Percentiles rank a stretch among this genome's conserved stretches.
These are phyloP conservation scores for Chalciporus sphaerocephalus DNA, from an alignment of 768 basidiomycete genomes.

Conservation along the genomic window DNA sequence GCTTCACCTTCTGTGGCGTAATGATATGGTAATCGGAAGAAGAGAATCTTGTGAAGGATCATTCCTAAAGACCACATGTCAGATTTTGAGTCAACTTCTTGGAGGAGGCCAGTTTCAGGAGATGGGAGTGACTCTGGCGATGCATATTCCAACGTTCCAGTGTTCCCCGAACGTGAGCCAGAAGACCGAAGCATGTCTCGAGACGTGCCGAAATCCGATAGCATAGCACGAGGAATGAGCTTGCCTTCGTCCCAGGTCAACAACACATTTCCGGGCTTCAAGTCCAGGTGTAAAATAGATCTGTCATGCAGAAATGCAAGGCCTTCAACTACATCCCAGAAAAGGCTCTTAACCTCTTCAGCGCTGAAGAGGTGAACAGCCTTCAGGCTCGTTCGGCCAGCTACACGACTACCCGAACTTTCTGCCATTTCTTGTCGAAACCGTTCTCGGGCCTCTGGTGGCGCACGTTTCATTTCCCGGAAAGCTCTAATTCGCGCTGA, in stretches of 20 bases:
- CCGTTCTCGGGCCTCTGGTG: conserved; percentile 59
- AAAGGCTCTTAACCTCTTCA: conserved; percentile 77
- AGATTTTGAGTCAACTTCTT: conserved; percentile 77
- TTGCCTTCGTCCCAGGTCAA: conserved; percentile 86
- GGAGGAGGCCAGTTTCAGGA: conserved; percentile 57
- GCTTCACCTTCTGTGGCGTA: conserved; percentile 62
- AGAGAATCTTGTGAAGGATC: conserved; percentile 90
- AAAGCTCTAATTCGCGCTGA: conserved; percentile 75
- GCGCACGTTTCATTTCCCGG: conserved; percentile 60
- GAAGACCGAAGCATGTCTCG: conserved; percentile 79
- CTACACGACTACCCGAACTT: conserved; percentile 19
- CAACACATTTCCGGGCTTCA: conserved; percentile 92
- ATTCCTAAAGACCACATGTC: conserved; percentile 99
- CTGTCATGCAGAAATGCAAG: conserved; percentile 83
- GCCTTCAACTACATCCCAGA: conserved; percentile 82
- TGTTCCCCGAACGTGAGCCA: conserved; percentile 79
- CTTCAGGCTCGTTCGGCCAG: conserved; percentile 44
- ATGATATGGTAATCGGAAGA: conserved; percentile 83
- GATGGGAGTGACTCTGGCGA: conserved; percentile 84
- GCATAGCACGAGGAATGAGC: conserved; percentile 86
- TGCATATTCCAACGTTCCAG: conserved; percentile 91
- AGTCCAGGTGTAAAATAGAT: conserved; percentile 86
- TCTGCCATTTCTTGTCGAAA: conserved; percentile 51
- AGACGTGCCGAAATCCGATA: conserved; percentile 94
- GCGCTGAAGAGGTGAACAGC: conserved; percentile 83